These are phyloP conservation scores for Mycena latifolia DNA, from an alignment of 768 basidiomycete species.

Conservation along the genomic window DNA sequence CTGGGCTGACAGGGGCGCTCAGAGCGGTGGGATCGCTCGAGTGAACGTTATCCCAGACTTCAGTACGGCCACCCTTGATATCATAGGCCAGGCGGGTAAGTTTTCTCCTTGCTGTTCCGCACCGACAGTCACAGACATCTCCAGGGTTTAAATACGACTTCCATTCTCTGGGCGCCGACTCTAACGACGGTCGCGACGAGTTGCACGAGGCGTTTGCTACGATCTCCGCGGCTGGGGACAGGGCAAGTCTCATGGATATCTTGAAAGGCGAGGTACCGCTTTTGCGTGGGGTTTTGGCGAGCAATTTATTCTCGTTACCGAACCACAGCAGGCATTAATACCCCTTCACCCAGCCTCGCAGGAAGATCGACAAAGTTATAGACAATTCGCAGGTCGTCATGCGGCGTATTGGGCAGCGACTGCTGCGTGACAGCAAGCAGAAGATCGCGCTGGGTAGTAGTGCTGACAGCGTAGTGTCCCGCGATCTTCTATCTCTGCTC, in stretches of 20 bases:
- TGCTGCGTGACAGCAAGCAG: constrained; percentile 2
- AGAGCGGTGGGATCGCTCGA: constrained; percentile 26
- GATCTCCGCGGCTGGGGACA: background rate
- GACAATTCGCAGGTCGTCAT: background rate
- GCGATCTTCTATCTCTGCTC: constrained; percentile 7
- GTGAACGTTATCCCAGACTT: constrained; percentile 65
- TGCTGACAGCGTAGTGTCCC: background rate
- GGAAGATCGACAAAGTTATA: constrained; percentile 1
- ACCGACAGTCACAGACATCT: constrained; percentile 31
- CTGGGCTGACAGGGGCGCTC: constrained; percentile 40
- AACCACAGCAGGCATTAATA: background rate
- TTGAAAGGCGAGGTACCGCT: background rate
- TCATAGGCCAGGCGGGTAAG: constrained; percentile 69
- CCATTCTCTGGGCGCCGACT: constrained; percentile 23
- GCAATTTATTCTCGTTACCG: background rate
- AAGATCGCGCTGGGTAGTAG: background rate
- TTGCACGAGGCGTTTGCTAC: constrained; percentile 3
- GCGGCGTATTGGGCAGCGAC: background rate
- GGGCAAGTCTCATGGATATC: background rate
- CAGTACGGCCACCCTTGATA: constrained; percentile 66
- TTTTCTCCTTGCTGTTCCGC: constrained; percentile 52
- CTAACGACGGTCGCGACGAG: background rate
- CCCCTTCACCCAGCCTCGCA: background rate
- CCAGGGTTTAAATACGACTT: constrained; percentile 35
- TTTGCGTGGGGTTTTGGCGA: background rate